A percentile compares a stretch with the other conserved stretches of the same genome.
Evolutionary conservation across 2,329 filamentous ascomycete genomes (phyloP).

Genomic region (Penicillium brevicompactum): DNA sequence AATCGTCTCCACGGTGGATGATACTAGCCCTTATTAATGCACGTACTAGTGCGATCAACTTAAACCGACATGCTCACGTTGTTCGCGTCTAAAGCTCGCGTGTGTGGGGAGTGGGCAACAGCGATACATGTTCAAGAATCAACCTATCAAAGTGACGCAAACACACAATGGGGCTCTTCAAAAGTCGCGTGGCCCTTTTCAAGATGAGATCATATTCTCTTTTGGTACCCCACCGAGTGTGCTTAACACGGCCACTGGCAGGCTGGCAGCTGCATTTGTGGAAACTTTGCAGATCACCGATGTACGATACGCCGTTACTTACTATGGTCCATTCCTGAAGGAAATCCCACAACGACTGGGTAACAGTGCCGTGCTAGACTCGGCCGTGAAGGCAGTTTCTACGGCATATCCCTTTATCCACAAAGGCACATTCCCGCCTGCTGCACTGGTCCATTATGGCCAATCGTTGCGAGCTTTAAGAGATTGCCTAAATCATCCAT

Average conservation of each 20-base stretch:
- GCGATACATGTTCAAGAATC: conserved; percentile 28
- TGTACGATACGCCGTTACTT: conserved; percentile 26
- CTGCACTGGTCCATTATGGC: conserved; percentile 22
- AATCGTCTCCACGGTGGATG: neutral
- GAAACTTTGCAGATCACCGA: conserved; percentile 22
- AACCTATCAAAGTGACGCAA: neutral
- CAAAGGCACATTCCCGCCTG: conserved; percentile 13
- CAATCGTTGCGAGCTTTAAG: conserved; percentile 25
- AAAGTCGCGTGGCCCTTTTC: neutral
- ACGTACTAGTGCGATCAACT: conserved; percentile 28
- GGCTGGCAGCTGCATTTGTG: conserved; percentile 15
- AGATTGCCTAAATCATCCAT: conserved; percentile 27
- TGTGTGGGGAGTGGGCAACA: conserved; percentile 27
- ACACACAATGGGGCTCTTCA: neutral
- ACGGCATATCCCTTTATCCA: conserved; percentile 22
- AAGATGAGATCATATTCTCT: neutral
- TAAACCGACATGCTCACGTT: conserved; percentile 27
- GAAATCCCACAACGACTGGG: conserved; percentile 26
- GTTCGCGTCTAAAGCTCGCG: conserved; percentile 21
- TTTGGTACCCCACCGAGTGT: neutral
- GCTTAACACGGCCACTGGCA: conserved; percentile 5
- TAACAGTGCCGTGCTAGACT: conserved; percentile 24
- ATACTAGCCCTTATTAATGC: neutral
- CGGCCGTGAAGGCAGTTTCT: conserved; percentile 23
- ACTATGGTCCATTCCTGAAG: conserved; percentile 26